phyloP scores from a whole-genome alignment of 345 rosid species.

The Populus deltoides region DNA sequence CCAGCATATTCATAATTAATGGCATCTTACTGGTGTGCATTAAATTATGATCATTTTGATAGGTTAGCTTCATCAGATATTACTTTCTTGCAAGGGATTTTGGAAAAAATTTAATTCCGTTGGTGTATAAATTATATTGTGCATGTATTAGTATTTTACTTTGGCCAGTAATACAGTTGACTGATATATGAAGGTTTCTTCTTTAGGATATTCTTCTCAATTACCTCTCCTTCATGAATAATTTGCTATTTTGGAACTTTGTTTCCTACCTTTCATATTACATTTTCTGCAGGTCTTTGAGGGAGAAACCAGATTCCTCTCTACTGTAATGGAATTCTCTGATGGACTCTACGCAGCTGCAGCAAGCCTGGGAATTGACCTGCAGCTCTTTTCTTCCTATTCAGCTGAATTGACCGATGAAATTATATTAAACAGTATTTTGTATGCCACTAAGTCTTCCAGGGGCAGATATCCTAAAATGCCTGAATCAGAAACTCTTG shows the following conservation, averaged over 20 bases:
- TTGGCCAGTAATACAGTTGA: neutral
- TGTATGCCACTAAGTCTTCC: conserved; percentile 38
- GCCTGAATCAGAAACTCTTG: conserved; percentile 86
- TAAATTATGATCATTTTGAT: conserved; percentile 1
- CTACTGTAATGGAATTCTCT: conserved; percentile 64
- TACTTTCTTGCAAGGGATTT: neutral
- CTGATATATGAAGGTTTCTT: neutral
- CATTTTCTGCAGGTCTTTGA: conserved; percentile 52
- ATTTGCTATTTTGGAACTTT: neutral
- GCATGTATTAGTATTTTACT: neutral
- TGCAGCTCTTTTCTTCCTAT: conserved; percentile 78
- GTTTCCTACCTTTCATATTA: neutral
- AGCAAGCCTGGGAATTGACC: conserved; percentile 79
- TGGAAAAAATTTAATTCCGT: neutral
- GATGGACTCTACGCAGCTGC: conserved; percentile 91
- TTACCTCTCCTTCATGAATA: conserved; percentile 3
- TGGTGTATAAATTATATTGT: neutral
- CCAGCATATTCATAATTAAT: neutral
- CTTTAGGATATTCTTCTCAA: conserved; percentile 1
- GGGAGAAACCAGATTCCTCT: conserved; percentile 54
- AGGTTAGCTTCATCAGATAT: neutral
- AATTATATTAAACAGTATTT: conserved; percentile 63
- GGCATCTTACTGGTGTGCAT: neutral
- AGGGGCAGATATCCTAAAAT: conserved; percentile 52
- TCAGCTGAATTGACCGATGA: conserved; percentile 73